These are phyloP conservation scores for Leccinum aurantiacum DNA, from an alignment of 768 basidiomycete genomes.

Conservation along the genomic window DNA sequence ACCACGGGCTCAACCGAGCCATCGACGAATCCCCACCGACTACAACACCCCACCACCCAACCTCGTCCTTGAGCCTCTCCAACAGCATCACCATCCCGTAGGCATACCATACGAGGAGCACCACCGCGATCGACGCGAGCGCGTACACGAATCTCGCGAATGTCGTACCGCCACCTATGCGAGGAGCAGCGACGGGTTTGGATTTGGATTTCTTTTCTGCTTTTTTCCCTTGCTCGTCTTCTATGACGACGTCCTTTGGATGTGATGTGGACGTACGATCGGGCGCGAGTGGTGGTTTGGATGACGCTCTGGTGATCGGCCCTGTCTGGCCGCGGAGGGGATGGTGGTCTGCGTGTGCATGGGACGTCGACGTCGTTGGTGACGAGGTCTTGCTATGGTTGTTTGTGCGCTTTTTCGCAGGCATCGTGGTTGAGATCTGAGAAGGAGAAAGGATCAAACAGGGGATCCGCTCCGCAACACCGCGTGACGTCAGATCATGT, in stretches of 20 bases:
- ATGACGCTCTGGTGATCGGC: conserved; percentile 8
- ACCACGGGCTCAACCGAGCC: conserved; percentile 1
- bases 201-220: not conserved
- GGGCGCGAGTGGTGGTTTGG: conserved; percentile 1
- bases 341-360: conserved; percentile 9
- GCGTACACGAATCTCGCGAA: conserved; percentile 48
- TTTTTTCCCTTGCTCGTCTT: not conserved
- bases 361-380: conserved; percentile 10
- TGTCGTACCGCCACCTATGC: conserved; percentile 3
- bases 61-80: conserved; percentile 48
- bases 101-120: conserved; percentile 50
- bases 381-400: conserved; percentile 11
- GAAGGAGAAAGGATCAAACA: not conserved
- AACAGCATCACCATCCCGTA: conserved; percentile 46
- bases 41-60: conserved; percentile 53
- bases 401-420: conserved; percentile 19
- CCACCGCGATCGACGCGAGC: conserved; percentile 40
- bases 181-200: conserved; percentile 1
- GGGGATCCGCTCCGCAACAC: not conserved
- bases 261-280: not conserved
- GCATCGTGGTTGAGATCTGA: conserved; percentile 9
- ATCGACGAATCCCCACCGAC: conserved; percentile 8
- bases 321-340: conserved; percentile 17
- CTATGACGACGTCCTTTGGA: not conserved
- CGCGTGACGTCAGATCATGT: conserved; percentile 24